phyloP scores from a whole-genome alignment of 1,284 basidiomycete genomes.

The Schizophyllum commune region DNA sequence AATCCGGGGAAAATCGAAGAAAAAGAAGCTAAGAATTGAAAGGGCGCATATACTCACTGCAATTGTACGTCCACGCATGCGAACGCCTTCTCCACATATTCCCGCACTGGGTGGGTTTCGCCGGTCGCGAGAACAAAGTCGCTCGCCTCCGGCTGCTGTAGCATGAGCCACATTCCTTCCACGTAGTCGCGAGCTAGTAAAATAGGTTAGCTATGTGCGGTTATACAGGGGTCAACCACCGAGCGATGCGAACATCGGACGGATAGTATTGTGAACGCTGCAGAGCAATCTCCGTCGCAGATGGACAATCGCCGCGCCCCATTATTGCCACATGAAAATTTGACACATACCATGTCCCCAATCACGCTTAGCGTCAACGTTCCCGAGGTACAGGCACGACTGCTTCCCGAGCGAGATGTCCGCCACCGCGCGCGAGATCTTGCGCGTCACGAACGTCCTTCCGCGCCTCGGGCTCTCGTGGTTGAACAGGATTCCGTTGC shows the following conservation, averaged over 20 bases:
- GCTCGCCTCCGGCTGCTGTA: slow-evolving; percentile 73
- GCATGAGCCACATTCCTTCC: slow-evolving; percentile 93
- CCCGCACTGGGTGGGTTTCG: slow-evolving; percentile 85
- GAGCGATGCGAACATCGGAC: neutral
- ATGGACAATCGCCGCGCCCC: neutral
- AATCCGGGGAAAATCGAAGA: slow-evolving; percentile 1
- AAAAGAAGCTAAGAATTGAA: neutral
- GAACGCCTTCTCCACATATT: slow-evolving; percentile 86
- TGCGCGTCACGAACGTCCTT: slow-evolving; percentile 88
- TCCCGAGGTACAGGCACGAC: slow-evolving; percentile 82
- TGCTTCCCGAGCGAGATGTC: slow-evolving; percentile 85
- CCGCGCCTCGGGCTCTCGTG: slow-evolving; percentile 90
- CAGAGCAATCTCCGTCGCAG: neutral
- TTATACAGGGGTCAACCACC: neutral
- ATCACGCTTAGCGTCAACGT: slow-evolving; percentile 85
- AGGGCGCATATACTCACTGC: slow-evolving; percentile 33
- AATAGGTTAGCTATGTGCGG: no score
- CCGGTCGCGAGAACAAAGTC: slow-evolving; percentile 92
- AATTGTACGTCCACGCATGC: slow-evolving; percentile 56
- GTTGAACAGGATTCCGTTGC: slow-evolving; percentile 89
- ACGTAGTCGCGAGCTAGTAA: slow-evolving; percentile 73
- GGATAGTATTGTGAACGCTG: neutral
- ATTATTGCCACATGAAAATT: neutral
- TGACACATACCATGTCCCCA: slow-evolving; percentile 79
- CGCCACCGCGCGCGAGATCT: slow-evolving; percentile 84